These are phyloP conservation scores for maize (Zea mays) DNA, from an alignment of 176 grass and related monocot species.

Conservation along the genomic window Zm-B73-REFERENCE-NAM-5.0 NC_050097.1:204723001-204723500, in stretches of 20 bases:
- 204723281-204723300: slow-evolving; percentile 6
- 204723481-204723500: slow-evolving; percentile 17
- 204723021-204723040: too few relatives aligned
- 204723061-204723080: too few relatives aligned
- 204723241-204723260: slow-evolving; percentile 11
- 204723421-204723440: slow-evolving; percentile 11
- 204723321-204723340: neutral
- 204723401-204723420: neutral
- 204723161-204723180: too few relatives aligned
- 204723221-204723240: neutral
- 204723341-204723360: slow-evolving; percentile 6
- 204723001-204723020: too few relatives aligned
- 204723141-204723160: too few relatives aligned
- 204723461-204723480: neutral
- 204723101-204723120: too few relatives aligned
- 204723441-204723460: neutral
- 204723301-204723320: neutral
- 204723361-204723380: slow-evolving; percentile 22
- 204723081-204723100: too few relatives aligned
- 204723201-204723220: neutral
- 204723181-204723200: too few relatives aligned
- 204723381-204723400: slow-evolving; percentile 7
- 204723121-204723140: too few relatives aligned
- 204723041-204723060: too few relatives aligned
- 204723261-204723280: neutral